Percentiles rank a stretch among this genome's conserved stretches.
phyloP scores from a whole-genome alignment of 2,329 filamentous ascomycete genomes.

The Colletotrichum magnum region DNA sequence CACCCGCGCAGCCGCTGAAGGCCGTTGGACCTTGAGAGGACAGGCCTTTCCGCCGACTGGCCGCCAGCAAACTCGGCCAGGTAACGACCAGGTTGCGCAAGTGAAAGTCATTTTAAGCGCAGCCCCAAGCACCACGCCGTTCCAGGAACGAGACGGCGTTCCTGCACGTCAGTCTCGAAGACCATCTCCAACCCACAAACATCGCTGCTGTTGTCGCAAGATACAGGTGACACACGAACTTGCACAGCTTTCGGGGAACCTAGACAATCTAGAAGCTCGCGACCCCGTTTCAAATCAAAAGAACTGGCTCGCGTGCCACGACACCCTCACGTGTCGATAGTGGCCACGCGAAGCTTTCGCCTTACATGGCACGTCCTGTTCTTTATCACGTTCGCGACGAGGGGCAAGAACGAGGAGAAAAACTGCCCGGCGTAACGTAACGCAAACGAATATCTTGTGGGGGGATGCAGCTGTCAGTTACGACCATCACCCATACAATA shows the following conservation, averaged over 20 bases:
- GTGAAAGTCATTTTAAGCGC: conserved; percentile 8
- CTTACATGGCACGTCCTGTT: conserved; percentile 1
- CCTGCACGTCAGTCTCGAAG: conserved; percentile 13
- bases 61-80: not conserved
- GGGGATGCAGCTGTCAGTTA: conserved; percentile 22
- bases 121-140: not conserved
- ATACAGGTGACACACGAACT: not conserved
- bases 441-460: conserved; percentile 5
- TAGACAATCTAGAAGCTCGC: not conserved
- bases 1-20: conserved; percentile 21
- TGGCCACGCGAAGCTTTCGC: not conserved
- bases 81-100: conserved; percentile 4
- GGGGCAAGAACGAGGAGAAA: conserved; percentile 11
- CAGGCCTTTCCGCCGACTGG: conserved; percentile 10
- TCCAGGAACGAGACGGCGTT: conserved; percentile 6
- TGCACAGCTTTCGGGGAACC: not conserved
- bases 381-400: not conserved
- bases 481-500: conserved; percentile 5
- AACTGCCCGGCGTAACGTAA: conserved; percentile 28
- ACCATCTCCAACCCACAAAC: not conserved
- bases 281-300: not conserved
- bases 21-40: conserved; percentile 6
- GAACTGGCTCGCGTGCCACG: conserved; percentile 13
- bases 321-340: not conserved
- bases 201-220: not conserved